A percentile compares a stretch with the other conserved stretches of the same genome.
Evolutionary conservation across 495 filamentous ascomycete species (phyloP).

Genomic region (Penicillium coffeae): DNA sequence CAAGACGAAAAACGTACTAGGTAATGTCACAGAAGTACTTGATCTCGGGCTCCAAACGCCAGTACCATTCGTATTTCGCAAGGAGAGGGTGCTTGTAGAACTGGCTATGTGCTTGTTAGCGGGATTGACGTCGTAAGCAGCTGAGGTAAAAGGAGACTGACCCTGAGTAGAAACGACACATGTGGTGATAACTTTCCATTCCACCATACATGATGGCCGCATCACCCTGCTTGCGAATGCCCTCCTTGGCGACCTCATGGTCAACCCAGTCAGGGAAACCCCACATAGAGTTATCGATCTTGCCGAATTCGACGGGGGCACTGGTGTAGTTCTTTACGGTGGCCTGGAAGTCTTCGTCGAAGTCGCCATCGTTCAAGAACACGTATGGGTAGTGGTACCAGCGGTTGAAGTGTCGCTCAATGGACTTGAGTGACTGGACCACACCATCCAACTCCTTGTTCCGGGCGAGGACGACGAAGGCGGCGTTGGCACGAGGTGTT

Average conservation of each 20-base stretch:
- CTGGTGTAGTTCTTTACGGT: constrained; percentile 87
- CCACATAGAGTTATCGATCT: constrained; percentile 89
- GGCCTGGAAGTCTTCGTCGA: constrained; percentile 89
- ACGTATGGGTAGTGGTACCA: constrained; percentile 99
- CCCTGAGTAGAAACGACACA: constrained; percentile 99
- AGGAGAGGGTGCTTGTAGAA: constrained; percentile 98
- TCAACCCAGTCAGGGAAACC: constrained; percentile 97
- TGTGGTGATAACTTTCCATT: constrained; percentile 98
- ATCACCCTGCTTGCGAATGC: constrained; percentile 92
- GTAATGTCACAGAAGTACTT: constrained; percentile 99
- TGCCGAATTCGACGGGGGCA: constrained; percentile 83
- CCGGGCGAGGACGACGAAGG: constrained; percentile 90
- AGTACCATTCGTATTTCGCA: constrained; percentile 99
- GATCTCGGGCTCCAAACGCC: constrained; percentile 99
- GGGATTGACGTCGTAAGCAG: background rate
- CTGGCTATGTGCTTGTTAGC: constrained; percentile 52
- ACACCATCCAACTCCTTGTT: constrained; percentile 98
- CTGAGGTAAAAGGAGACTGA: constrained; percentile 33
- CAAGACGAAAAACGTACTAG: constrained; percentile 57
- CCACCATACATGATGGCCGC: constrained; percentile 99
- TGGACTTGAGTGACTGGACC: constrained; percentile 92
- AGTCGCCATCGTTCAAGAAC: constrained; percentile 96
- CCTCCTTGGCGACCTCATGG: constrained; percentile 87
- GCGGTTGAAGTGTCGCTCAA: constrained; percentile 97
- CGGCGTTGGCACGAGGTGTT: constrained; percentile 80